Evolutionary conservation across 2,329 filamentous ascomycete species (phyloP), one percentile per base, ranked within the genome.

Genomic region (Ophiocordyceps robertsii): DNA sequence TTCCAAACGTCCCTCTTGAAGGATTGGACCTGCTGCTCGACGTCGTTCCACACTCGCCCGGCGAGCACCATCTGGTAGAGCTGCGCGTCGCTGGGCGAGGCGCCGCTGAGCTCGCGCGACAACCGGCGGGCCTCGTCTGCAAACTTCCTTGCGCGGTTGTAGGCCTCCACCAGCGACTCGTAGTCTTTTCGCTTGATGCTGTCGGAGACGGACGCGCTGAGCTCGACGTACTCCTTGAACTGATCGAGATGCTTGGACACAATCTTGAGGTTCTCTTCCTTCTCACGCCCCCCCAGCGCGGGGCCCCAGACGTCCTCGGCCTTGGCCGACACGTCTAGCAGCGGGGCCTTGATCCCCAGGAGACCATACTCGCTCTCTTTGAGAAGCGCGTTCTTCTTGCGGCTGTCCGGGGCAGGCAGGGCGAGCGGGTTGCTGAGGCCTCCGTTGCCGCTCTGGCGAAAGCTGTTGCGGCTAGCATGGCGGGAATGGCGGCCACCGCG

Each of bases 281-380:
- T 88, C 53, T 96, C 89, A 27, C 86, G 79, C 4, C 92, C 92
- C 39, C 88, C 87, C 32, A 98, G 64, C 1, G 92, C 90, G 2
- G 92, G 92, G 0, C 92, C 92, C 89, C 93, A 98, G 9, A 98
- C 84, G 55, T 98, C 92, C 60, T 96, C 88, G 0, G 90, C 92
- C 61, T 95, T 95, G 46, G 88, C 84, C 1, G 86, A 87, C 11
- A 93, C 86, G 53, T 96, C 92, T 10, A 92, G 71, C 43, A 98
- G 68, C 16, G 92, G 90, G 1, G 72, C 75, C 57, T 94, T 93
- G 61, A 98, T 95, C 11, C 87, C 88, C 56, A 82, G 69, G 8
- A 93, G 80, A 41, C 88, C 88, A 55, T 89, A 94, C 54, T 94
- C 88, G 53, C 86, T 94, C 64, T 95, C 90, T 61, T 95, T 95